Evolutionary conservation across 1,284 basidiomycete genomes (phyloP).

Genomic region (Exobasidium rhododendri): DNA sequence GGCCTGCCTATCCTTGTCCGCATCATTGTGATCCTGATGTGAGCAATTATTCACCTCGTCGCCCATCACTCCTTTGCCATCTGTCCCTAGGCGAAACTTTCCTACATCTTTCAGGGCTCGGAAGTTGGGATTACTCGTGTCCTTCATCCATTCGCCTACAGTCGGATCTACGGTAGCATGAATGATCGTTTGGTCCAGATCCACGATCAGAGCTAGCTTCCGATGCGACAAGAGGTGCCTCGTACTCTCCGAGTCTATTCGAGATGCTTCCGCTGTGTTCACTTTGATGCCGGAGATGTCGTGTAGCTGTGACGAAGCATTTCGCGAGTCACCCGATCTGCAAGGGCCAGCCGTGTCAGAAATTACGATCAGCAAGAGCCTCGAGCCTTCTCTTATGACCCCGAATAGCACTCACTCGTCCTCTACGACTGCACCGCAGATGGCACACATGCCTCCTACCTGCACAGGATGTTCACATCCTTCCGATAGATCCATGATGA

Average conservation of each 20-base stretch:
- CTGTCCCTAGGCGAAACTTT: conserved; percentile 78
- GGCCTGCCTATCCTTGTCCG: neutral
- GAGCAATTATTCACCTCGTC: conserved; percentile 23
- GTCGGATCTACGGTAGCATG: conserved; percentile 98
- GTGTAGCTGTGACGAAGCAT: conserved; percentile 44
- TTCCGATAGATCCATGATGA: neutral
- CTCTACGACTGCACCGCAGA: conserved; percentile 91
- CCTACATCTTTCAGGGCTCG: conserved; percentile 78
- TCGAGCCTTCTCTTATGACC: neutral
- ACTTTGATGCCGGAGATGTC: conserved; percentile 47
- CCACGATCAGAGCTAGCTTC: conserved; percentile 90
- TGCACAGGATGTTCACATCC: conserved; percentile 87
- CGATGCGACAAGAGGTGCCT: conserved; percentile 70
- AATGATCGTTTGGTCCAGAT: conserved; percentile 97
- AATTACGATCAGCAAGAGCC: neutral
- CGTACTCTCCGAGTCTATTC: conserved; percentile 78
- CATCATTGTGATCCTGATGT: conserved; percentile 14
- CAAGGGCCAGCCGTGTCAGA: neutral
- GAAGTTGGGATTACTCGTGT: conserved; percentile 81
- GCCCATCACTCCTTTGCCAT: conserved; percentile 61
- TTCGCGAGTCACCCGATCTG: neutral
- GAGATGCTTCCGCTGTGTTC: conserved; percentile 67
- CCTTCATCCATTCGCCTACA: conserved; percentile 91
- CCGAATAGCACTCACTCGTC: conserved; percentile 69
- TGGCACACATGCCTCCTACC: conserved; percentile 81